These are phyloP conservation scores for Cylindrotheca fusiformis DNA, from an alignment of 108 stramenopile species.

Conservation along the genomic window DNA sequence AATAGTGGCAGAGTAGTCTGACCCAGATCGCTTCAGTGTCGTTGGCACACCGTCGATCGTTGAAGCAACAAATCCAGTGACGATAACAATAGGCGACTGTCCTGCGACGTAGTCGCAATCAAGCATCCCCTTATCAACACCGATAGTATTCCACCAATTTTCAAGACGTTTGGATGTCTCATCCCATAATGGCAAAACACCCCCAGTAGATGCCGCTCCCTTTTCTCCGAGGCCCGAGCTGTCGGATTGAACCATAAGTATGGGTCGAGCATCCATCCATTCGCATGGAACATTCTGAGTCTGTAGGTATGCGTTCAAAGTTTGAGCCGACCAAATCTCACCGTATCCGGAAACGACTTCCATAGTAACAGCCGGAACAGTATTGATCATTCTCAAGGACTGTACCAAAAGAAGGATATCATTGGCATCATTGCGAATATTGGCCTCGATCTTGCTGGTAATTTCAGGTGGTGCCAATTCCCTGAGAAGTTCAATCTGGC, in stretches of 20 bases:
- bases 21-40: slow-evolving; percentile 92
- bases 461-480: slow-evolving; percentile 52
- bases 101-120: slow-evolving; percentile 22
- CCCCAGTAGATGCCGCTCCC: slow-evolving; percentile 61
- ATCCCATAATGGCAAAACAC: slow-evolving; percentile 62
- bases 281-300: slow-evolving; percentile 37
- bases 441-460: slow-evolving; percentile 41
- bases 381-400: slow-evolving; percentile 62
- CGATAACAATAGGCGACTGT: slow-evolving; percentile 75
- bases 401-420: slow-evolving; percentile 70
- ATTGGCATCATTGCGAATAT: slow-evolving; percentile 53
- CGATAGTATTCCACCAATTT: slow-evolving; percentile 57
- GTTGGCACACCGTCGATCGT: slow-evolving; percentile 85
- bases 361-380: slow-evolving; percentile 69
- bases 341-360: slow-evolving; percentile 88
- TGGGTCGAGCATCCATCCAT: slow-evolving; percentile 83
- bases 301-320: slow-evolving; percentile 66
- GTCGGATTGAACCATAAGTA: slow-evolving; percentile 65
- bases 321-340: slow-evolving; percentile 88
- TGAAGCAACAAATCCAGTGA: slow-evolving; percentile 95
- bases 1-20: slow-evolving; percentile 93
- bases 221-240: slow-evolving; percentile 64
- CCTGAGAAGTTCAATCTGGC: slow-evolving; percentile 35
- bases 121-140: slow-evolving; percentile 36
- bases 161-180: slow-evolving; percentile 30